Conservation (phyloP, 2,329 filamentous ascomycete genomes). For the Ophiobolus disseminans region DNA sequence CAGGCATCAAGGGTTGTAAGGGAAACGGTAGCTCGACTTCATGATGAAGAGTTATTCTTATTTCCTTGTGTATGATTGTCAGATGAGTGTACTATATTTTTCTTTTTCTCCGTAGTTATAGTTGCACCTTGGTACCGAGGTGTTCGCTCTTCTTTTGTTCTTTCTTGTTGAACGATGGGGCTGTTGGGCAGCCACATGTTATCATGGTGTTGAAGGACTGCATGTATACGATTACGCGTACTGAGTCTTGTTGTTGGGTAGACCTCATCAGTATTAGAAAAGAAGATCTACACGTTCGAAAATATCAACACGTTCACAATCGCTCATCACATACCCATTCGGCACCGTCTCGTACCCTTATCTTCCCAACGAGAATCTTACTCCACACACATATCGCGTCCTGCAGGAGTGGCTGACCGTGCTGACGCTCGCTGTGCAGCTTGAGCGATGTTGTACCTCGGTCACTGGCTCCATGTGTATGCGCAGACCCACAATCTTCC, state of each 20-base stretch:
- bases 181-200: no score
- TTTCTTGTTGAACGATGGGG: background rate
- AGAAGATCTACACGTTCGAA: no score
- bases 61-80: conserved; percentile 3
- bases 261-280: no score
- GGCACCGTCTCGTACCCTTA: conserved; percentile 3
- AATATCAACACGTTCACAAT: no score
- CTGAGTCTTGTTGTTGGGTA: no score
- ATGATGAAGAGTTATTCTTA: conserved; percentile 1
- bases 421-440: conserved; percentile 2
- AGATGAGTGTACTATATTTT: conserved; percentile 17
- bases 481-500: background rate
- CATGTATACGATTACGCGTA: no score
- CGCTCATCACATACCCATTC: no score
- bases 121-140: no score
- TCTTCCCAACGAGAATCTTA: background rate
- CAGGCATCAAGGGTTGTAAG: conserved; percentile 35
- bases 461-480: background rate
- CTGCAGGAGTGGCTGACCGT: no score
- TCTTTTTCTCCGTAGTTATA: background rate
- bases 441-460: background rate
- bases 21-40: conserved; percentile 23
- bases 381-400: no score
- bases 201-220: background rate
- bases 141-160: background rate